These are phyloP conservation scores for Bipolaris sorokiniana DNA, from an alignment of 2,329 filamentous ascomycete species.

Conservation along the genomic window DNA sequence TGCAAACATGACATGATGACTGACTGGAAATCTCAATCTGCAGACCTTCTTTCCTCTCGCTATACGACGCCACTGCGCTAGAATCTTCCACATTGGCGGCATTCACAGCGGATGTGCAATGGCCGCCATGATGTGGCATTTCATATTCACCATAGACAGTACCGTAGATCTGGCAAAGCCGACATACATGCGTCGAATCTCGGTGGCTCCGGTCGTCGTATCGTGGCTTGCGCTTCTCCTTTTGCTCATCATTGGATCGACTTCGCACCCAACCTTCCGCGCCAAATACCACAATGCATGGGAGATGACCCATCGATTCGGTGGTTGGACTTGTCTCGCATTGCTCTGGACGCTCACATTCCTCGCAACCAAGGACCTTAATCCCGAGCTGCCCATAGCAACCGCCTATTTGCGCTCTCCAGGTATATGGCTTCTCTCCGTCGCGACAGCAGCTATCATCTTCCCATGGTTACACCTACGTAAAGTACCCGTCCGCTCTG, in stretches of 20 bases:
- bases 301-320: conserved; percentile 47
- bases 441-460: conserved; percentile 70
- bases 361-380: conserved; percentile 36
- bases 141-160: conserved; percentile 50
- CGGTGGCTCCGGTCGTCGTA: conserved; percentile 30
- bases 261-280: conserved; percentile 42
- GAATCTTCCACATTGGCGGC: conserved; percentile 47
- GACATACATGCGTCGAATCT: conserved; percentile 21
- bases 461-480: conserved; percentile 78
- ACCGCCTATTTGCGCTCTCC: conserved; percentile 34
- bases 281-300: conserved; percentile 42
- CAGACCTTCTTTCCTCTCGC: conserved; percentile 31
- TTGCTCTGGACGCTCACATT: conserved; percentile 44
- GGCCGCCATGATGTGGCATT: conserved; percentile 51
- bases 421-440: conserved; percentile 70
- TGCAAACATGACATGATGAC: not conserved
- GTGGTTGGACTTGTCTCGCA: conserved; percentile 45
- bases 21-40: not conserved
- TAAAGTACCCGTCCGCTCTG: conserved; percentile 68
- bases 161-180: conserved; percentile 40
- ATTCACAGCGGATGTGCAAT: conserved; percentile 48
- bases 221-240: conserved; percentile 39
- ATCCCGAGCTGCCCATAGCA: conserved; percentile 19
- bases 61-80: conserved; percentile 41
- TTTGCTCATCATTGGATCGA: conserved; percentile 37